A percentile compares a stretch with the other conserved stretches of the same genome.
Evolutionary conservation across 805 yeast genomes (phyloP).

Genomic region (Candida maris): DNA sequence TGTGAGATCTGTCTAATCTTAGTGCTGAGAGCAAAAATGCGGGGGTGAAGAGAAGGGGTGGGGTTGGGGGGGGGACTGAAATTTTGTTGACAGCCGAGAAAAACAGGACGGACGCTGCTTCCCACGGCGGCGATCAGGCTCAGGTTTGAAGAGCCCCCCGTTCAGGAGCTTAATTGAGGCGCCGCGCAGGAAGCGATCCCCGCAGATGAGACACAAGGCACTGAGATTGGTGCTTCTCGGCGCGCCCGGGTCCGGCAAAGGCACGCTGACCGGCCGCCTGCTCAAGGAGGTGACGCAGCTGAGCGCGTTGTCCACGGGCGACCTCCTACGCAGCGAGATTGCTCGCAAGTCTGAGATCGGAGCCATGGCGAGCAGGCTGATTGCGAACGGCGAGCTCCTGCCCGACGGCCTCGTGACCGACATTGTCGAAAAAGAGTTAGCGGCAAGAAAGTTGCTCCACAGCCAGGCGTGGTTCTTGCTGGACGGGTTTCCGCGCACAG

Average conservation of each 20-base stretch:
- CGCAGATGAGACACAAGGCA: constrained; percentile 35
- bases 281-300: constrained; percentile 50
- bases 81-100: too few relatives aligned
- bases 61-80: too few relatives aligned
- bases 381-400: constrained; percentile 61
- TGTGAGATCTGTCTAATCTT: too few relatives aligned
- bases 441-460: constrained; percentile 39
- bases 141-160: too few relatives aligned
- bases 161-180: constrained; percentile 1
- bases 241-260: constrained; percentile 96
- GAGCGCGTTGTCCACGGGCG: constrained; percentile 76
- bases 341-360: constrained; percentile 53
- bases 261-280: constrained; percentile 75
- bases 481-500: constrained; percentile 91
- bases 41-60: too few relatives aligned
- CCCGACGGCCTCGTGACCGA: constrained; percentile 70
- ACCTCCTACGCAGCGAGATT: constrained; percentile 69
- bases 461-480: constrained; percentile 59
- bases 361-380: constrained; percentile 48
- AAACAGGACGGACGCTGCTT: too few relatives aligned
- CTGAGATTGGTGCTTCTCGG: constrained; percentile 73
- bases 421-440: constrained; percentile 51
- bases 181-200: too few relatives aligned
- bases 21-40: too few relatives aligned
- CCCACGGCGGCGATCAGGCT: too few relatives aligned